Evolutionary conservation across 352 stramenopile genomes (phyloP).

Genomic region (Phytophthora palmivora): DNA sequence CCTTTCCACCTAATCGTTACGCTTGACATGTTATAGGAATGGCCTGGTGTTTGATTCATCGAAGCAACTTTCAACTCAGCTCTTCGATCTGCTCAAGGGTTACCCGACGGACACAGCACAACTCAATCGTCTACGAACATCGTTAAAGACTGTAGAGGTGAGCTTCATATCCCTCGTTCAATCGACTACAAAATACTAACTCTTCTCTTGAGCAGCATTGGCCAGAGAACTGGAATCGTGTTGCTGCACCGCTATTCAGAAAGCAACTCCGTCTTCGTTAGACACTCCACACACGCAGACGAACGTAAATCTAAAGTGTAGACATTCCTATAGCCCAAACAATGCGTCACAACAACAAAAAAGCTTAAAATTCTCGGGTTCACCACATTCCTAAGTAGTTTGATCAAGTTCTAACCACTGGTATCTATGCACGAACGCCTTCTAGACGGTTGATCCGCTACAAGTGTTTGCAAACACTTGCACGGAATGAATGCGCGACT

Average conservation of each 20-base stretch:
- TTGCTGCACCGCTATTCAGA: conserved; percentile 69
- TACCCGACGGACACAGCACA: conserved; percentile 56
- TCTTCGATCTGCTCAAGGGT: conserved; percentile 64
- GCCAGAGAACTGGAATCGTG: conserved; percentile 78
- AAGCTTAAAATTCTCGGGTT: too few species aligned
- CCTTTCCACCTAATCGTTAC: conserved; percentile 1
- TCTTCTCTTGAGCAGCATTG: conserved; percentile 52
- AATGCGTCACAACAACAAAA: too few species aligned
- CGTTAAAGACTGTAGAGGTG: conserved; percentile 72
- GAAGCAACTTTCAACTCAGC: conserved; percentile 59
- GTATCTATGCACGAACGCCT: too few species aligned
- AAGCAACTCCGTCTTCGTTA: conserved; percentile 50
- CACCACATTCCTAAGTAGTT: too few species aligned
- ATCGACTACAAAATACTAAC: neutral
- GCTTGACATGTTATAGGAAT: conserved; percentile 49
- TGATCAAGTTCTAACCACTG: too few species aligned
- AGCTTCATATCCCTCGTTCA: conserved; percentile 1
- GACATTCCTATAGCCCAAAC: neutral
- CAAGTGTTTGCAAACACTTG: too few species aligned
- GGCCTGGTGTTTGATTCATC: conserved; percentile 77
- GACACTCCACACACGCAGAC: conserved; percentile 4
- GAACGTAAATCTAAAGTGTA: neutral
- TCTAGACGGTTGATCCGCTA: too few species aligned
- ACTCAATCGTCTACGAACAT: conserved; percentile 53
- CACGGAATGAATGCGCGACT: too few species aligned